Conservation (phyloP, 106 monocot genomes). For the Triglochin maritima region DNA sequence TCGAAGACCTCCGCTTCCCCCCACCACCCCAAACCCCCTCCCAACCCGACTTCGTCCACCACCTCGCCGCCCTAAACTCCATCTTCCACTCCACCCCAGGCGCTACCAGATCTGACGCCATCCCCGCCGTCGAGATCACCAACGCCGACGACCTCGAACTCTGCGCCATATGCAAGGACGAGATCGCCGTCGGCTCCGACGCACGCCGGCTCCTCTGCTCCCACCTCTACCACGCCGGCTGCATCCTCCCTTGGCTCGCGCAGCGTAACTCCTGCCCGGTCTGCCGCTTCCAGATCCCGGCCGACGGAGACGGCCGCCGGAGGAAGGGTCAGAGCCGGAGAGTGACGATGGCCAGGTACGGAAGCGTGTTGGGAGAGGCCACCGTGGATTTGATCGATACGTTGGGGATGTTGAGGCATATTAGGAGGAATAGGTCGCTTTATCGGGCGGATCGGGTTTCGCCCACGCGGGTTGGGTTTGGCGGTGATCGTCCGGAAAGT, state of each 20-base stretch:
- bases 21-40: background rate
- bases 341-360: background rate
- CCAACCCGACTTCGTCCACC: background rate
- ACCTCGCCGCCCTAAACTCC: background rate
- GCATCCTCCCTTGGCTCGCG: constrained; percentile 62
- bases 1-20: constrained; percentile 22
- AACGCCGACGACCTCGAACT: constrained; percentile 19
- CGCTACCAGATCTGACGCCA: constrained; percentile 34
- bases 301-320: background rate
- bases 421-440: background rate
- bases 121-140: constrained; percentile 36
- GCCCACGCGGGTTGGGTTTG: constrained; percentile 1
- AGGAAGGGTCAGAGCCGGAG: background rate
- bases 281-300: constrained; percentile 34
- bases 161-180: constrained; percentile 78
- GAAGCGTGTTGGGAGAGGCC: background rate
- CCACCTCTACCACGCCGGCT: constrained; percentile 64
- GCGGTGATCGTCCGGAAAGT: background rate
- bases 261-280: constrained; percentile 65
- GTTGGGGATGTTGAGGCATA: background rate
- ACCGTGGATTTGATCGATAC: background rate
- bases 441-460: background rate
- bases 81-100: background rate
- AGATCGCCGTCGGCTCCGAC: constrained; percentile 22
- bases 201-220: constrained; percentile 49